phyloP scores from a whole-genome alignment of 306 rosid species.

The Biancaea sappan region DNA sequence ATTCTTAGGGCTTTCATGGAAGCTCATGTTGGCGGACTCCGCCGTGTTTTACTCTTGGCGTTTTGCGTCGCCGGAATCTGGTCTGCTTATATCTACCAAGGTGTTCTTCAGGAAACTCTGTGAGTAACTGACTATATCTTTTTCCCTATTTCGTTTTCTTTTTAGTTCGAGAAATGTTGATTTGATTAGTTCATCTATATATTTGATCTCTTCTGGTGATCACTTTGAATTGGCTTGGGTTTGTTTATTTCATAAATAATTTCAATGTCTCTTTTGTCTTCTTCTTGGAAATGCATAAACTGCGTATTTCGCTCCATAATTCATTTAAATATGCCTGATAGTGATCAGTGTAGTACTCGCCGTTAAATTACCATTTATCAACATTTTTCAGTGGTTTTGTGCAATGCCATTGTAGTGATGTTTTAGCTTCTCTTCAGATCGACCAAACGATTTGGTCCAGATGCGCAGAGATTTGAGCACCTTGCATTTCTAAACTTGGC shows the following conservation, averaged over 20 bases:
- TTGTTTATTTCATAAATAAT: background rate
- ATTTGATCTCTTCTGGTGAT: background rate
- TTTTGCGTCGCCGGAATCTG: slow-evolving; percentile 93
- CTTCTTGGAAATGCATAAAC: slow-evolving; percentile 1
- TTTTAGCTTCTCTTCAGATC: slow-evolving; percentile 56
- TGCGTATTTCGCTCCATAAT: background rate
- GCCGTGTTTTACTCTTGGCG: slow-evolving; percentile 71
- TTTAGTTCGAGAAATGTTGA: background rate
- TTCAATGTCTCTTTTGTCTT: background rate
- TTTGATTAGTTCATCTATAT: background rate
- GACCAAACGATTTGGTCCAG: slow-evolving; percentile 87
- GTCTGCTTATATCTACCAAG: slow-evolving; percentile 96
- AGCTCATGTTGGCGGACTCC: slow-evolving; percentile 75
- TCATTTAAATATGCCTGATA: background rate
- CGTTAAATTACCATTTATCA: background rate
- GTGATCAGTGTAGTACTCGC: background rate
- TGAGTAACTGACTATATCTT: slow-evolving; percentile 46
- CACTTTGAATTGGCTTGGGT: background rate
- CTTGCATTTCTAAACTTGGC: slow-evolving; percentile 93
- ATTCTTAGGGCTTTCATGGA: slow-evolving; percentile 55
- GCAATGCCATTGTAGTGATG: background rate
- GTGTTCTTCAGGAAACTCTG: slow-evolving; percentile 95
- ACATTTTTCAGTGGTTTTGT: background rate
- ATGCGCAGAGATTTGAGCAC: slow-evolving; percentile 75
- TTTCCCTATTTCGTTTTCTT: background rate